Evolutionary conservation across 768 basidiomycete genomes (phyloP), one percentile per base, ranked within the genome.

Genomic region (Pisolithus microcarpus): DNA sequence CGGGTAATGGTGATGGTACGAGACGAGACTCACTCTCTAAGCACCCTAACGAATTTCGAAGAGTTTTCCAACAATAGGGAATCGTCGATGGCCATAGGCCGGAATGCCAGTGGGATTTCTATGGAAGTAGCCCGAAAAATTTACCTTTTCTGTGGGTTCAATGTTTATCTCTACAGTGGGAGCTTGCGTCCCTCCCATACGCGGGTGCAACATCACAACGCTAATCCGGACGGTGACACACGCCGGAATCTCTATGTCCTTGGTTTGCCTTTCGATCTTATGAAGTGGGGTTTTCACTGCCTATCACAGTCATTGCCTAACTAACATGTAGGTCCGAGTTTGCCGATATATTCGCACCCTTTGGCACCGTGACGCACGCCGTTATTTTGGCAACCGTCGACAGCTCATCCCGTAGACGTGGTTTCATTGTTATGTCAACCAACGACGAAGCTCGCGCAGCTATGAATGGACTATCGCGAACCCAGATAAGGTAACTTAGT

Each of bases 241-340:
- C 85, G 88, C 47, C 78, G 88, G 52, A 91, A 91, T 61, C 78
- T 91, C 38, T 91, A 91, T 57, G 87, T 90, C 38, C 80, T 91
- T 24, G 89, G 88, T 13, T 67, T 91, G 48, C 89, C 89, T 6
- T 90, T 90, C 59, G 83, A 85, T 58, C 73, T 91, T 31, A 82
- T 83, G 16, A 86, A 88, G 88, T 88, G 59, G 48, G 76, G 61
- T 46, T 16, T 36, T 30, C 46, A 49, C 38, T 45, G 44, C 42
- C 5, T 36, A 31, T 23, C 21, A 15, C 1, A 38, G 18, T 38
- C 4, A 19, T 36, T 34, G 15, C 7, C 11, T 46, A 21, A 46
- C 42, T 52, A 39, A 24, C 45, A 15, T 21, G 37, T 24, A 73
- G 72, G 55, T n/a, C 69, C 52, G 87, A 87, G 53, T 84, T 87